A percentile compares a stretch with the other conserved stretches of the same genome.
phyloP scores from a whole-genome alignment of 129 eudicot genomes.

The Heracleum sosnowskyi region DNA sequence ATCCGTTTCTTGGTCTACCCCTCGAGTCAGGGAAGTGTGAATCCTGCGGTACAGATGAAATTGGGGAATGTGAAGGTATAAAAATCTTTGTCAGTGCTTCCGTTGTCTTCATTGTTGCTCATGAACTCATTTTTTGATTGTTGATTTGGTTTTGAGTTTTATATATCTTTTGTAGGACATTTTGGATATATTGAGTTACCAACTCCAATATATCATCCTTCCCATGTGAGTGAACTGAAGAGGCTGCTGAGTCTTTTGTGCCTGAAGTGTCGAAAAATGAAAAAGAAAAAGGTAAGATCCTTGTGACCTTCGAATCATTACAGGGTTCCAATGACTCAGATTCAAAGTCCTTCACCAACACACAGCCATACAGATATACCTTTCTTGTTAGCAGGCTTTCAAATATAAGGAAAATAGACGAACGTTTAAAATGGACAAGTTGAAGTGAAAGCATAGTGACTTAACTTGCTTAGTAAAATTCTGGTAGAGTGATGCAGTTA shows the following conservation, averaged over 20 bases:
- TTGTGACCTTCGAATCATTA: too few relatives aligned
- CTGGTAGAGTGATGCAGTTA: too few relatives aligned
- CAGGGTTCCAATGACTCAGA: too few relatives aligned
- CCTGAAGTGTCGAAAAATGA: constrained; percentile 70
- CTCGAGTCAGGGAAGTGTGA: constrained; percentile 89
- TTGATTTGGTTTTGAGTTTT: neutral
- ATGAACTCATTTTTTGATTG: neutral
- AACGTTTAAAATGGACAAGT: too few relatives aligned
- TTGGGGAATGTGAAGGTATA: constrained; percentile 91
- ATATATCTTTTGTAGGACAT: constrained; percentile 61
- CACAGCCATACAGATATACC: too few relatives aligned
- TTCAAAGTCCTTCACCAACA: too few relatives aligned
- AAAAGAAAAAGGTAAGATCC: constrained; percentile 58
- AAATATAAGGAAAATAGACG: too few relatives aligned
- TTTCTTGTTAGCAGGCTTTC: too few relatives aligned
- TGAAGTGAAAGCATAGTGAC: too few relatives aligned
- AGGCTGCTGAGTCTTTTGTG: constrained; percentile 59
- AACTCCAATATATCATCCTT: constrained; percentile 77
- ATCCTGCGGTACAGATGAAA: constrained; percentile 94
- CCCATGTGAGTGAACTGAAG: constrained; percentile 68
- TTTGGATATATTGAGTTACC: constrained; percentile 92
- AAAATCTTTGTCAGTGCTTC: neutral
- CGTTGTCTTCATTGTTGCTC: too few relatives aligned
- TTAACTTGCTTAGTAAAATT: too few relatives aligned
- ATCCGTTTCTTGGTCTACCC: constrained; percentile 94